Base-by-base conservation (phyloP, 371 early-diverging fungal species). In the Catenaria anguillulae region DNA sequence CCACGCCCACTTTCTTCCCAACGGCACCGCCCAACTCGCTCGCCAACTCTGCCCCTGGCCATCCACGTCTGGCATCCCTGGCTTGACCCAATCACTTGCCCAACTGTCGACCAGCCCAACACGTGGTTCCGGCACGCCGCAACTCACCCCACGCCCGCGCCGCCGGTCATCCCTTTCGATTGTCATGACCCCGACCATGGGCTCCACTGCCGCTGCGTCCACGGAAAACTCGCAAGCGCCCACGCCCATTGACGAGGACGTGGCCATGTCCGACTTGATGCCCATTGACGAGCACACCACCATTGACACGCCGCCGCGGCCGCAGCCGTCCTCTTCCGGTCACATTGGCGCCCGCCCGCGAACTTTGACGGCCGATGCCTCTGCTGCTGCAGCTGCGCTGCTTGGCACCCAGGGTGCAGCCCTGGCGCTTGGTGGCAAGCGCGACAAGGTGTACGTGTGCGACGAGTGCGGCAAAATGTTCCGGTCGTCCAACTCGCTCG, bases 381-480 rank as follows among this genome's bases (percentile, higher is more conserved):
- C 40, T 17, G 45, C 45, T 23, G 45, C 45, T 4, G 45, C 45
- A 12, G 45, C 45, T 12, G 19, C 21, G 45, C 45, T 43, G 8
- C 45, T 33, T 2, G 29, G 45, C 45, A 17, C 17, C 45, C 3
- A 8, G 19, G 45, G 45, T 23, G 21, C 45, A 3, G 8, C 45
- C 19, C 19, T 43, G 4, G 40, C 40, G 77, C 40, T 74, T 77
- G 52, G 67, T 72, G 12, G 70, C 45, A 43, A 43, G 2, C 12
- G 21, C 19, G 45, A 33, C 58, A 55, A 55, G 55, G 13, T 26
- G 43, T 58, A 34, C 42, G 19, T 58, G 59, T 86, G 86, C 58
- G 68, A 74, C 29, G 79, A 77, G 31, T 86, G 87, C 70, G 84
- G 84, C 60, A 86, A 86, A 67, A 70, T 77, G 2, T 85, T 84